Conservation (phyloP, 345 rosid genomes). For the Populus deltoides region DNA sequence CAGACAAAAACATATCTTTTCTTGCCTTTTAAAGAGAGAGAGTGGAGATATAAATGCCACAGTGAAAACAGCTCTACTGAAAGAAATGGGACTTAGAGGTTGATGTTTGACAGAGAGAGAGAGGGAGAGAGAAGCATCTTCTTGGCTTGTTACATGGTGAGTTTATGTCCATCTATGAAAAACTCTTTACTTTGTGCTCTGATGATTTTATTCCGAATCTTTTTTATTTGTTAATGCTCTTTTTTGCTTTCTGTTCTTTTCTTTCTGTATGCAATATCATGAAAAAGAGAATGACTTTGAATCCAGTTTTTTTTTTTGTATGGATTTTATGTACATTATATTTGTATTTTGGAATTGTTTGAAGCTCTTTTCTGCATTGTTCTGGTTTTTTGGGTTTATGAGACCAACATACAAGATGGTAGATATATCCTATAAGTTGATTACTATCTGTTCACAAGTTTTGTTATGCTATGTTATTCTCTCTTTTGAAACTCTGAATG, state of each 20-base stretch:
- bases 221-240: background rate
- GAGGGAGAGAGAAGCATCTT: background rate
- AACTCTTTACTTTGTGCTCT: background rate
- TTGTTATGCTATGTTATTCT: background rate
- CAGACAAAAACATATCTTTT: slow-evolving; percentile 15
- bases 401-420: background rate
- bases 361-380: background rate
- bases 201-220: background rate
- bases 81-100: background rate
- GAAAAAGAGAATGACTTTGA: slow-evolving; percentile 1
- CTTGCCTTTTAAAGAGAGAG: slow-evolving; percentile 15
- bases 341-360: background rate
- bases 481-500: background rate
- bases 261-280: background rate
- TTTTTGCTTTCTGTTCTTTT: background rate
- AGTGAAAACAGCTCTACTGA: background rate
- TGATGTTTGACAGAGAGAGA: background rate
- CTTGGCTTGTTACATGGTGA: slow-evolving; percentile 1
- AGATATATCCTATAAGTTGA: background rate
- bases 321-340: background rate
- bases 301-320: background rate
- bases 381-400: background rate
- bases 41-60: slow-evolving; percentile 11
- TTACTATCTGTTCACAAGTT: background rate
- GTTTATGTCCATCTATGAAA: background rate